Percentiles rank a stretch among this genome's conserved stretches.
phyloP scores from a whole-genome alignment of 2,329 filamentous ascomycete species.

The Dothideomycetes sp. region DNA sequence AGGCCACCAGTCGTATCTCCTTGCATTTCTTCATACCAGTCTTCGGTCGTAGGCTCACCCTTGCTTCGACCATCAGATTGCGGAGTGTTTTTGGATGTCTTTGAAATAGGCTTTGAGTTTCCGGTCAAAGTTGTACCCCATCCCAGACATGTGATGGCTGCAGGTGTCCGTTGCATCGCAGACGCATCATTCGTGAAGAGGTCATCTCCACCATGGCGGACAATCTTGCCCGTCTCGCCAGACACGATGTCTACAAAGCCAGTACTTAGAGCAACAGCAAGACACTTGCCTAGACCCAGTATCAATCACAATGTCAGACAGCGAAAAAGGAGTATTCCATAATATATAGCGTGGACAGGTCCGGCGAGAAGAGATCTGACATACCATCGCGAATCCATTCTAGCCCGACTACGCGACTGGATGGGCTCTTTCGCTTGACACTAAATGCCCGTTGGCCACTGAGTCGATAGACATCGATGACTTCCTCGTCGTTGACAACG shows the following conservation, averaged over 20 bases:
- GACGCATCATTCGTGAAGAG: conserved; percentile 5
- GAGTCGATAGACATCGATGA: conserved; percentile 66
- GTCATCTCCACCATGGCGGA: conserved; percentile 47
- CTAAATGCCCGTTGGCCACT: conserved; percentile 62
- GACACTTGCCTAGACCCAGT: conserved; percentile 13
- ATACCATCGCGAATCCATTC: conserved; percentile 36
- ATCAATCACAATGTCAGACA: too few species aligned
- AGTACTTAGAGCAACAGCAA: conserved; percentile 78
- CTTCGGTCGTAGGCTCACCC: conserved; percentile 16
- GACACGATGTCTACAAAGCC: conserved; percentile 66
- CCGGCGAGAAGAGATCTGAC: background rate
- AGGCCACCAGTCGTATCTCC: conserved; percentile 27
- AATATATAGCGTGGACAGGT: background rate
- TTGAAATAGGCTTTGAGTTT: background rate
- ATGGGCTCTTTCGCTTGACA: conserved; percentile 28
- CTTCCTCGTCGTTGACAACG: conserved; percentile 55
- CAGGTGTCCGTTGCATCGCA: background rate
- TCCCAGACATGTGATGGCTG: conserved; percentile 7
- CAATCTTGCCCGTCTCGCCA: conserved; percentile 68
- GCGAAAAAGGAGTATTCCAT: background rate
- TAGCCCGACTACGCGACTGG: conserved; percentile 24
- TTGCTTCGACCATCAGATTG: too few species aligned
- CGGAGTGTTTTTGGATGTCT: background rate
- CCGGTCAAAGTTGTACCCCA: conserved; percentile 6
- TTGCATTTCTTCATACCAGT: conserved; percentile 13